Conservation (phyloP, 352 stramenopile species). For the Phytopythium oedochilum region DNA sequence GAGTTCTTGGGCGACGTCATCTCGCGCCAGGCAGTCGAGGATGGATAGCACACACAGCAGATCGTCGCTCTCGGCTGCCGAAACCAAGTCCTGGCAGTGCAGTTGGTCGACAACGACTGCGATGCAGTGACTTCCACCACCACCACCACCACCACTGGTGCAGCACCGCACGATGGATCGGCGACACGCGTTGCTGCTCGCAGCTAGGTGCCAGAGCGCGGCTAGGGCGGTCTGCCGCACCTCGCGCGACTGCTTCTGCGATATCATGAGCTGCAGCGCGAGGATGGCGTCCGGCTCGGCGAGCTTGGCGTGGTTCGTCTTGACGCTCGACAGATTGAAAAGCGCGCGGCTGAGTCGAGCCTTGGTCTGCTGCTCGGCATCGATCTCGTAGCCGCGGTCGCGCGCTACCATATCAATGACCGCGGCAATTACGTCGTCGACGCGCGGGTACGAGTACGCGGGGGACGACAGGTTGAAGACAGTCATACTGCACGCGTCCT, state of each 20-base stretch:
- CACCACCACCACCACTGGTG: background rate
- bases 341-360: constrained; percentile 37
- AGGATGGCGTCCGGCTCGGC: constrained; percentile 40
- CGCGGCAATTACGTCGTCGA: constrained; percentile 58
- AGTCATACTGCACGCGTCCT: constrained; percentile 40
- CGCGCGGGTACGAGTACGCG: constrained; percentile 54
- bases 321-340: constrained; percentile 64
- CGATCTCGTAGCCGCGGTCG: constrained; percentile 24
- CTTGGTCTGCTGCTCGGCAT: background rate
- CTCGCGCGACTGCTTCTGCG: constrained; percentile 13
- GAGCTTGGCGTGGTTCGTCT: constrained; percentile 64
- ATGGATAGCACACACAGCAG: constrained; percentile 36
- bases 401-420: constrained; percentile 44
- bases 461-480: constrained; percentile 71
- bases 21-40: constrained; percentile 26
- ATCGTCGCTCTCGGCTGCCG: constrained; percentile 18
- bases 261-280: constrained; percentile 31
- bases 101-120: constrained; percentile 43
- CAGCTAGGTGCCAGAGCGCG: constrained; percentile 43
- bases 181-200: constrained; percentile 40
- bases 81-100: constrained; percentile 9
- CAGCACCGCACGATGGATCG: constrained; percentile 30
- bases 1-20: constrained; percentile 27
- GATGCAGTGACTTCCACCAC: constrained; percentile 23
- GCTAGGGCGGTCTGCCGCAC: constrained; percentile 44